These are phyloP conservation scores for Apodospora peruviana DNA, from an alignment of 495 filamentous ascomycete genomes.

Conservation along the genomic window DNA sequence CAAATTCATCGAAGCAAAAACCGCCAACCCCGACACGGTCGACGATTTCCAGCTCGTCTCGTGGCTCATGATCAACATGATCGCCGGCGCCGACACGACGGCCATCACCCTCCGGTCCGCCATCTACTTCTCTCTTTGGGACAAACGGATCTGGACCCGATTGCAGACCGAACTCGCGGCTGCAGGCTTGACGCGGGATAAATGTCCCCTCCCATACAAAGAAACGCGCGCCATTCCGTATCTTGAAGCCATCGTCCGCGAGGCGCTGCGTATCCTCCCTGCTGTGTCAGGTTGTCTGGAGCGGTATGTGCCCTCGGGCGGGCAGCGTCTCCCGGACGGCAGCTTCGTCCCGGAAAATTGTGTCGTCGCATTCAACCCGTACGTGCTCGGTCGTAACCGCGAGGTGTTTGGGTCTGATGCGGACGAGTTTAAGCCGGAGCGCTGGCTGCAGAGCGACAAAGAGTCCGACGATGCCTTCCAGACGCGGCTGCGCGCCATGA, in stretches of 20 bases:
- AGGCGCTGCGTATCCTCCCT: conserved; percentile 47
- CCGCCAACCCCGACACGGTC: conserved; percentile 15
- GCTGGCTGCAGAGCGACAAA: conserved; percentile 36
- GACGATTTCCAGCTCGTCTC: conserved; percentile 17
- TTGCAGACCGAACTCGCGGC: conserved; percentile 36
- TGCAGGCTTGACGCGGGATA: conserved; percentile 1
- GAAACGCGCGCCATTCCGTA: conserved; percentile 20
- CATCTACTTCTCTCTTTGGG: conserved; percentile 47
- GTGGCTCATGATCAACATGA: conserved; percentile 29
- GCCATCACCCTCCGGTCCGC: conserved; percentile 43
- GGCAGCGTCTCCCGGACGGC: conserved; percentile 27
- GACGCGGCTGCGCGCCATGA: conserved; percentile 23
- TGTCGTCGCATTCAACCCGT: conserved; percentile 37
- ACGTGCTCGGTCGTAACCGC: conserved; percentile 30
- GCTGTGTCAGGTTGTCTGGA: conserved; percentile 40
- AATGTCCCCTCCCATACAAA: conserved; percentile 9
- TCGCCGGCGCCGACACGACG: conserved; percentile 51
- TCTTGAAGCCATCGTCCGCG: conserved; percentile 51
- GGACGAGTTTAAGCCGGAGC: conserved; percentile 45
- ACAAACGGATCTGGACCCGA: conserved; percentile 31
- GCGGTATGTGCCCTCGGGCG: conserved; percentile 38
- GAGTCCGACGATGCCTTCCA: conserved; percentile 18
- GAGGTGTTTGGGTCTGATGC: conserved; percentile 43
- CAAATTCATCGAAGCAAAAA: conserved; percentile 22
- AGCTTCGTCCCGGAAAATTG: conserved; percentile 27